Evolutionary conservation across 1,284 basidiomycete genomes (phyloP).

Genomic region (Gomphus bonarii): DNA sequence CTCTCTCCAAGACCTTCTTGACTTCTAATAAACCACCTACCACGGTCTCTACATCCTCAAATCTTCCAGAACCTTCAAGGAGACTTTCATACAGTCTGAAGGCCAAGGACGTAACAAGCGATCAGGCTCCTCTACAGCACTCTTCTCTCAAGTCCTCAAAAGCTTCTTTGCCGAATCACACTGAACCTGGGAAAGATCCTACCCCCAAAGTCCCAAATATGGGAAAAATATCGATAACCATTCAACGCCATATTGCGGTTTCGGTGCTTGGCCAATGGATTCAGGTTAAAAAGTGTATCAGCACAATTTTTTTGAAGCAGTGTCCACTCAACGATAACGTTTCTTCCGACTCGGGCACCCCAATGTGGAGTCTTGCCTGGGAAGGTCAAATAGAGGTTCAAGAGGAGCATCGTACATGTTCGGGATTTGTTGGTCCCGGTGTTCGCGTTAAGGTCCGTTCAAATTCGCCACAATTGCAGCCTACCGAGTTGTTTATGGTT

Average conservation of each 20-base stretch:
- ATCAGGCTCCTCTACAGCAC: not conserved
- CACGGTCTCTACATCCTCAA: not conserved
- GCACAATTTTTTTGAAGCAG: not conserved
- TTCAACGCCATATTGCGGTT: conserved; percentile 2
- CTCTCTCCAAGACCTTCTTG: not conserved
- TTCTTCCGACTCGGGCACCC: not conserved
- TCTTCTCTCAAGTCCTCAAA: not conserved
- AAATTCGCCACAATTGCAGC: not conserved
- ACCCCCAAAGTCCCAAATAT: not conserved
- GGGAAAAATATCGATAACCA: not conserved
- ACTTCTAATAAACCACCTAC: not conserved
- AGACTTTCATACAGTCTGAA: not conserved
- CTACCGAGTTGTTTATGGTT: not conserved
- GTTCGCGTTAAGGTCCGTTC: conserved; percentile 47
- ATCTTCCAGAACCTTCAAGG: not conserved
- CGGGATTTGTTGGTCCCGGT: conserved; percentile 55
- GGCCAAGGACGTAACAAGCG: not conserved
- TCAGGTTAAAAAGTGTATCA: conserved; percentile 1
- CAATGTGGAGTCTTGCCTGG: conserved; percentile 29
- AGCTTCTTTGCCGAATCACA: not conserved
- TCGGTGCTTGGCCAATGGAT: conserved; percentile 6
- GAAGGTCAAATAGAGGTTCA: conserved; percentile 45
- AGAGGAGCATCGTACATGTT: conserved; percentile 34
- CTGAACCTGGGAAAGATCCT: not conserved
- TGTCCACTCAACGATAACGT: not conserved